Evolutionary conservation across 31 red algal species (phyloP).

Genomic region (Asparagopsis taxiformis): DNA sequence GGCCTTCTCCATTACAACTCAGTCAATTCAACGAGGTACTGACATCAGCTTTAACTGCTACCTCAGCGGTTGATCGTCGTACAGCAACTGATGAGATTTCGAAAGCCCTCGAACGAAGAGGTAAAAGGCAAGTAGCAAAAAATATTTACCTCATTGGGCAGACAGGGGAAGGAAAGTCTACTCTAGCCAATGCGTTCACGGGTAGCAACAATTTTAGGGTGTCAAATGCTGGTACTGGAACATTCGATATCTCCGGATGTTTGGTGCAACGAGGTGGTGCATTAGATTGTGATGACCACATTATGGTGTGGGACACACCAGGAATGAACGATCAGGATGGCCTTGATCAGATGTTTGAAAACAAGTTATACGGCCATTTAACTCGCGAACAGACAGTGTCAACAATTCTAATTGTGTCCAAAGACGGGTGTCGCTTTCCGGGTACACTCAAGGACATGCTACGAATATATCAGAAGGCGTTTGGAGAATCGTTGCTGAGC

Average conservation of each 20-base stretch:
- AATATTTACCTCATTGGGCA: conserved; percentile 13
- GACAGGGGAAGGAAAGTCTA: conserved; percentile 22
- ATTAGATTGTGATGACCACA: background rate
- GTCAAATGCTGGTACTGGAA: conserved; percentile 20
- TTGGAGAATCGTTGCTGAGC: conserved; percentile 14
- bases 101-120: background rate
- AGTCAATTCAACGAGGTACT: background rate
- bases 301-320: conserved; percentile 22
- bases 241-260: conserved; percentile 3
- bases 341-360: conserved; percentile 1
- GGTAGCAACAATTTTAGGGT: conserved; percentile 8
- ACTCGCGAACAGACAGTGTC: conserved; percentile 16
- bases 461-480: background rate
- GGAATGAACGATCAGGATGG: conserved; percentile 18
- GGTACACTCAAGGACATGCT: background rate
- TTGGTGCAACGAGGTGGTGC: background rate
- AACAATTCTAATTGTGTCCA: conserved; percentile 14
- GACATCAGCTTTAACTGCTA: background rate
- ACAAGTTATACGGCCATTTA: conserved; percentile 8
- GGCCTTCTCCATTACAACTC: conserved; percentile 5
- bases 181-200: conserved; percentile 5
- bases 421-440: conserved; percentile 3
- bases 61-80: too few species aligned
- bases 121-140: background rate
- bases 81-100: background rate